Percentiles rank a stretch among this genome's conserved stretches.
Evolutionary conservation across 2,329 filamentous ascomycete genomes (phyloP).

Genomic region (Alternaria hordeiaustralica): DNA sequence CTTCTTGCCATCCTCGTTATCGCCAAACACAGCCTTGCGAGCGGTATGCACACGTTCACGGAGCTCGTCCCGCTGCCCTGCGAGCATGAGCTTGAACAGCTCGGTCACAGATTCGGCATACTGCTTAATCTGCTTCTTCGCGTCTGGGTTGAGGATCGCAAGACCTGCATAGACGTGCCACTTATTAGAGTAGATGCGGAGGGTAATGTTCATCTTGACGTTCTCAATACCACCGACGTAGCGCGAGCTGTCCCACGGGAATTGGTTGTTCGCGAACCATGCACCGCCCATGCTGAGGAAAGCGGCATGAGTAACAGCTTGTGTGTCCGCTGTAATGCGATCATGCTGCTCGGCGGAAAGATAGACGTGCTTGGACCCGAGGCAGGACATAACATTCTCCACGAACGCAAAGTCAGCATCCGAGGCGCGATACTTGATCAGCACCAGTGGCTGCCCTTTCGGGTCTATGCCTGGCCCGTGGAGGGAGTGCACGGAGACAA

Average conservation of each 20-base stretch:
- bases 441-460: slow-evolving; percentile 85
- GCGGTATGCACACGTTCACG: slow-evolving; percentile 78
- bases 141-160: slow-evolving; percentile 93
- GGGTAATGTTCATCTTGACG: slow-evolving; percentile 97
- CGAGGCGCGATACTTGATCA: slow-evolving; percentile 91
- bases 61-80: slow-evolving; percentile 78
- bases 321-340: slow-evolving; percentile 96
- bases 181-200: slow-evolving; percentile 97
- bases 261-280: slow-evolving; percentile 94
- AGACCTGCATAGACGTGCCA: slow-evolving; percentile 99
- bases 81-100: slow-evolving; percentile 96
- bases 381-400: slow-evolving; percentile 79
- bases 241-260: slow-evolving; percentile 95
- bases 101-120: slow-evolving; percentile 93
- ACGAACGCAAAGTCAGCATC: slow-evolving; percentile 78
- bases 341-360: slow-evolving; percentile 89
- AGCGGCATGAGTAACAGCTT: slow-evolving; percentile 96
- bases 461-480: slow-evolving; percentile 92
- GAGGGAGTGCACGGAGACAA: slow-evolving; percentile 94
- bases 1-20: slow-evolving; percentile 64
- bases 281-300: slow-evolving; percentile 97
- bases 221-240: slow-evolving; percentile 98
- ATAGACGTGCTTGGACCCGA: slow-evolving; percentile 84
- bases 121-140: slow-evolving; percentile 89
- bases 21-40: slow-evolving; percentile 71